Evolutionary conservation across 2,329 filamentous ascomycete species (phyloP), one percentile per base, ranked within the genome.

Genomic region (Peltaster fructicola): DNA sequence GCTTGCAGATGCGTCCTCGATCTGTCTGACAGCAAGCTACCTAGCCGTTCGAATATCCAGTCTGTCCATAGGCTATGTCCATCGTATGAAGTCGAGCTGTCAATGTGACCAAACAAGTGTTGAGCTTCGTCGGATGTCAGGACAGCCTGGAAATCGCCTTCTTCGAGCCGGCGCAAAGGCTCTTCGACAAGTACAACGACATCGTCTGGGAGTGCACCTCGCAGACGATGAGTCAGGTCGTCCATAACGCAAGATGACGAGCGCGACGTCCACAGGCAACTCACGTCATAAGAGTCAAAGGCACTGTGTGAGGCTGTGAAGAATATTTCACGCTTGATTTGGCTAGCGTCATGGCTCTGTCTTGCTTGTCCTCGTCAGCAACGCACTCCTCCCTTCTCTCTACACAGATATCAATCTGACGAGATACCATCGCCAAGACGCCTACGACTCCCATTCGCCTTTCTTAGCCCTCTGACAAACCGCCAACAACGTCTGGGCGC

Each of bases 401-500:
- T n/a, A n/a, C n/a, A n/a, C n/a, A n/a, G n/a, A n/a, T n/a, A n/a
- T n/a, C n/a, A n/a, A n/a, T n/a, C n/a, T n/a, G n/a, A n/a, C n/a
- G n/a, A n/a, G n/a, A n/a, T n/a, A n/a, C n/a, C n/a, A n/a, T n/a
- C n/a, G n/a, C n/a, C n/a, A n/a, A n/a, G n/a, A n/a, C n/a, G n/a
- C n/a, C n/a, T n/a, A n/a, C n/a, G n/a, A n/a, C 22, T 34, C 25
- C 41, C 46, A 52, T 30, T 62, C 60, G 4, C 55, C 57, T 22
- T 48, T 52, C 20, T 51, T 52, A 15, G 64, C 61, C 35, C 60
- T 51, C 20, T 56, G 54, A 39, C 63, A 70, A 4, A 77, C 37
- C 16, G 56, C 52, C 43, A 65, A 63, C 40, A 88, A 47, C 6
- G 63, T 54, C 24, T 56, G 44, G 0, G 61, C 78, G 4, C 64